A percentile compares a stretch with the other conserved stretches of the same genome.
Evolutionary conservation across 768 basidiomycete species (phyloP).

Genomic region (Russula compacta): DNA sequence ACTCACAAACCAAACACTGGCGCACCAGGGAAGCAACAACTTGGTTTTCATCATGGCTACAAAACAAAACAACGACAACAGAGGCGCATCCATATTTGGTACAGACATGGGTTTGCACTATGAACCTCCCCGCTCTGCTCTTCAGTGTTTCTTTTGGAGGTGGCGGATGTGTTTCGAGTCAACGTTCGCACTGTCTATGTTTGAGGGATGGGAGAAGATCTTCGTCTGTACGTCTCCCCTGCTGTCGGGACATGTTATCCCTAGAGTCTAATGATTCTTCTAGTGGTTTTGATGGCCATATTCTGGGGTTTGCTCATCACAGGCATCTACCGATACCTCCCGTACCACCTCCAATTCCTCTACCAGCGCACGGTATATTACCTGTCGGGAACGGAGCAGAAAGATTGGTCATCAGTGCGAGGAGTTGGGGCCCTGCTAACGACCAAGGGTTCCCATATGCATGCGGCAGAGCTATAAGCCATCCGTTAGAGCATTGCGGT

Average conservation of each 20-base stretch:
- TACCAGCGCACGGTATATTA: conserved; percentile 51
- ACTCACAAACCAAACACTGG: too few relatives aligned
- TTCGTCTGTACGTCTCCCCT: conserved; percentile 39
- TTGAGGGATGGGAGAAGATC: conserved; percentile 64
- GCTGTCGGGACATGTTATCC: conserved; percentile 3
- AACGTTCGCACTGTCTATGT: conserved; percentile 48
- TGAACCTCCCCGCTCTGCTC: conserved; percentile 21
- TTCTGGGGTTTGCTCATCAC: conserved; percentile 38
- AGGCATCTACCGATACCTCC: conserved; percentile 48
- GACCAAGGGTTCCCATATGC: not conserved
- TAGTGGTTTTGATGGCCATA: conserved; percentile 27
- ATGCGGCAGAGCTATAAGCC: conserved; percentile 4
- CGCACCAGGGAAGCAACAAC: too few relatives aligned
- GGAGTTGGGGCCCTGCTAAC: conserved; percentile 2
- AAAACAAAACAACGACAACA: not conserved
- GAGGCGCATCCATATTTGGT: conserved; percentile 15
- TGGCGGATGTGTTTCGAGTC: conserved; percentile 48
- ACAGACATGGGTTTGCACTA: conserved; percentile 23
- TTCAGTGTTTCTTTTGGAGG: conserved; percentile 36
- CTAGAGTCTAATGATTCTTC: not conserved
- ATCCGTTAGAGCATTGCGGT: not conserved
- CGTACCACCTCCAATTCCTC: conserved; percentile 46
- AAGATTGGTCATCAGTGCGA: conserved; percentile 3
- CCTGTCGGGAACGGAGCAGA: conserved; percentile 42
- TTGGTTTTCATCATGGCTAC: not conserved